Evolutionary conservation across 768 basidiomycete genomes (phyloP).

Genomic region (Tephrocybe sp.): DNA sequence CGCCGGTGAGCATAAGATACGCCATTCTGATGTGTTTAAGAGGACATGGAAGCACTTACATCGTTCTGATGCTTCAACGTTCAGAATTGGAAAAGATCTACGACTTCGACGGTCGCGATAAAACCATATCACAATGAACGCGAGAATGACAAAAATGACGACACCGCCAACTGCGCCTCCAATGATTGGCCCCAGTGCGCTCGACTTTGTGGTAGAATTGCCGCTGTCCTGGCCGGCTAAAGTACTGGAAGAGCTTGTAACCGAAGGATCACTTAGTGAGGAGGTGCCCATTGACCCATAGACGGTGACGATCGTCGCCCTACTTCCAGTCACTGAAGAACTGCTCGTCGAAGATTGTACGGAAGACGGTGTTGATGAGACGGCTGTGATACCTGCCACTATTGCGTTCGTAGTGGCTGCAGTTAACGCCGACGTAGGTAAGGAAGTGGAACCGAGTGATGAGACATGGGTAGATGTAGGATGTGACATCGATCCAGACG

Average conservation of each 20-base stretch:
- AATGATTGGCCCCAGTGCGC: conserved; percentile 1
- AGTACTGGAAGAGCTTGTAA: too few relatives aligned
- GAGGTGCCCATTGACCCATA: not conserved
- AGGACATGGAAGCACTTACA: not conserved
- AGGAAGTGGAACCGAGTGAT: too few relatives aligned
- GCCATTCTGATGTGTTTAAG: not conserved
- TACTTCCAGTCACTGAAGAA: not conserved
- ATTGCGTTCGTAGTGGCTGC: too few relatives aligned
- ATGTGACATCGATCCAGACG: not conserved
- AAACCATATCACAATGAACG: not conserved
- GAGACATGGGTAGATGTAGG: not conserved
- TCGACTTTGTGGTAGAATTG: too few relatives aligned
- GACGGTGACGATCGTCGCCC: not conserved
- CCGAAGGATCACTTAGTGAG: too few relatives aligned
- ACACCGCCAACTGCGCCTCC: conserved; percentile 8
- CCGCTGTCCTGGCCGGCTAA: too few relatives aligned
- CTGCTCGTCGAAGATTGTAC: not conserved
- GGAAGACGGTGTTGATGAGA: not conserved
- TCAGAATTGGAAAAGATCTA: too few relatives aligned
- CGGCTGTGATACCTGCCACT: not conserved
- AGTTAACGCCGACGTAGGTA: not conserved
- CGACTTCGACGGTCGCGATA: not conserved
- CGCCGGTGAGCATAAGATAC: not conserved
- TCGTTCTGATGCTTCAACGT: not conserved
- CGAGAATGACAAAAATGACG: not conserved